Conservation (phyloP, 2,329 filamentous ascomycete species). For the Aphanocladium album region DNA sequence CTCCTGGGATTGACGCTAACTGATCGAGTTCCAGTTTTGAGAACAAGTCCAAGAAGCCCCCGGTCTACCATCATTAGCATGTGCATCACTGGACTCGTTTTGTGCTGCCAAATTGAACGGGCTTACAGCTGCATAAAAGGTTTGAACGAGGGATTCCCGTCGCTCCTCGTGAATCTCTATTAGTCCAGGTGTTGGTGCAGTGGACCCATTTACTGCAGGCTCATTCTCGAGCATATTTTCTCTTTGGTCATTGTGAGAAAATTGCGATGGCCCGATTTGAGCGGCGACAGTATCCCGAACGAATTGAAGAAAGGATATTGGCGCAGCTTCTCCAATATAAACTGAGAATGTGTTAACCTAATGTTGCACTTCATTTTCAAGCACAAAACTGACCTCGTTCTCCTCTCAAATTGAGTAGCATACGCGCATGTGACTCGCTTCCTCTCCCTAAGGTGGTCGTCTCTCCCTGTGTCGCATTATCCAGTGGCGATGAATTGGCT, state of each 20-base stretch:
- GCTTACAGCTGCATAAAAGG: conserved; percentile 4
- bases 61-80: conserved; percentile 2
- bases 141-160: neutral
- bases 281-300: conserved; percentile 42
- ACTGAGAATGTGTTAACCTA: conserved; percentile 27
- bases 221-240: conserved; percentile 50
- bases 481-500: neutral
- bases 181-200: neutral
- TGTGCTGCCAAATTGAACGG: too few species aligned
- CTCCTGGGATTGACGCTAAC: conserved; percentile 1
- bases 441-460: neutral
- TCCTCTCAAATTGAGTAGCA: conserved; percentile 42
- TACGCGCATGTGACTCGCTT: conserved; percentile 21
- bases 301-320: conserved; percentile 52
- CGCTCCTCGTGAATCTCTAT: conserved; percentile 2
- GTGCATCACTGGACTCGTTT: too few species aligned
- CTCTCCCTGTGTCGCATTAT: neutral
- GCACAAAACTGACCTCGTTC: conserved; percentile 32
- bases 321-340: conserved; percentile 45
- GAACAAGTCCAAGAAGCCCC: conserved; percentile 12
- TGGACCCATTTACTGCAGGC: conserved; percentile 1
- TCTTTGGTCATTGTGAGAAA: conserved; percentile 46
- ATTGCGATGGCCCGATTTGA: conserved; percentile 49
- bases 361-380: neutral
- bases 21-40: neutral